Evolutionary conservation across 2,329 filamentous ascomycete genomes (phyloP).

Genomic region (Cadophora luteo-olivacea): DNA sequence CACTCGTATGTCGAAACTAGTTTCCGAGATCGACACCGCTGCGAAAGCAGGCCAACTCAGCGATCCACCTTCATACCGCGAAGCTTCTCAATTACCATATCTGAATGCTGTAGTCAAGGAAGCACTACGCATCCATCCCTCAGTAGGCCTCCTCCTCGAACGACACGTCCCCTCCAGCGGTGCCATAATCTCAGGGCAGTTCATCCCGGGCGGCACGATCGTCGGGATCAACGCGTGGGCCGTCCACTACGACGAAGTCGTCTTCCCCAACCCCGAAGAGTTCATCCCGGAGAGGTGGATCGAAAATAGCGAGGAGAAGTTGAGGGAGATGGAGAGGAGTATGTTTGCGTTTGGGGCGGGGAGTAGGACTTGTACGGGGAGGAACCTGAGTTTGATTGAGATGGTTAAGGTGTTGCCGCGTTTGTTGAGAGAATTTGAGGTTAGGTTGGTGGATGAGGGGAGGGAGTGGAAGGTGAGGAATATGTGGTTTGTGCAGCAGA

Average conservation of each 20-base stretch:
- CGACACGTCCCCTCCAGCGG: constrained; percentile 21
- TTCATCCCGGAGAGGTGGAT: constrained; percentile 32
- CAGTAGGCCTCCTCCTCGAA: constrained; percentile 14
- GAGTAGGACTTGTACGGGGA: constrained; percentile 49
- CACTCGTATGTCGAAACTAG: constrained; percentile 45
- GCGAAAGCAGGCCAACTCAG: constrained; percentile 1
- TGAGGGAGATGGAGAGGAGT: constrained; percentile 26
- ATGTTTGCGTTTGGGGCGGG: constrained; percentile 46
- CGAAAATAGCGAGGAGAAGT: constrained; percentile 20
- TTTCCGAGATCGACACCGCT: constrained; percentile 42
- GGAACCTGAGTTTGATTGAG: constrained; percentile 50
- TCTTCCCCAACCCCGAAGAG: constrained; percentile 22
- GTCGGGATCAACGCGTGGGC: constrained; percentile 50
- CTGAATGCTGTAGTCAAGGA: constrained; percentile 52
- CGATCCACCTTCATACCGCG: constrained; percentile 3
- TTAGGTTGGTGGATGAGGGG: constrained; percentile 3
- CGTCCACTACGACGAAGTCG: constrained; percentile 13
- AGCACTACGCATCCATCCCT: constrained; percentile 48
- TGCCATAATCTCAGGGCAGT: constrained; percentile 4
- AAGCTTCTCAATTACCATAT: constrained; percentile 37
- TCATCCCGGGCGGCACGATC: constrained; percentile 14
- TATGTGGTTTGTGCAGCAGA: constrained; percentile 14
- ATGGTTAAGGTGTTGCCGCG: constrained; percentile 50
- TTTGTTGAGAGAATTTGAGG: constrained; percentile 31
- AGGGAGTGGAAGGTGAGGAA: constrained; percentile 11